These are phyloP conservation scores for Hyphopichia homilentoma DNA, from an alignment of 805 yeast genomes.

Conservation along the genomic window DNA sequence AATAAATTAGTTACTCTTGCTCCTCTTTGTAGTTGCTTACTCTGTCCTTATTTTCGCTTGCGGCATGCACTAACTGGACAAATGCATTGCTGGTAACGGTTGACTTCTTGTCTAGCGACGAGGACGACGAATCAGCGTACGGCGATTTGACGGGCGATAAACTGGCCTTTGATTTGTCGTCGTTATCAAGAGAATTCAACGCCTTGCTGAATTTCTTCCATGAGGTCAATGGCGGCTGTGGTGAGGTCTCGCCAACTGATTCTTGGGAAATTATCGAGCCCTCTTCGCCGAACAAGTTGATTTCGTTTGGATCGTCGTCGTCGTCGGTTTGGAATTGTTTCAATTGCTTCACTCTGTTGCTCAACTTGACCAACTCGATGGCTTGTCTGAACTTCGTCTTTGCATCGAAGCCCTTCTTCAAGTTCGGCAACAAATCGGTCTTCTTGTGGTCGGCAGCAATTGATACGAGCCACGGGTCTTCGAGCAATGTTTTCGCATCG, in stretches of 20 bases:
- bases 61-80: slow-evolving; percentile 69
- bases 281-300: slow-evolving; percentile 37
- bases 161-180: slow-evolving; percentile 20
- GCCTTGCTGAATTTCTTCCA: slow-evolving; percentile 28
- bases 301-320: slow-evolving; percentile 51
- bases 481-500: slow-evolving; percentile 58
- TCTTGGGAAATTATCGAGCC: slow-evolving; percentile 16
- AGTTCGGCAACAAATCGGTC: slow-evolving; percentile 74
- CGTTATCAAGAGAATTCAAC: slow-evolving; percentile 14
- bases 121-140: slow-evolving; percentile 1
- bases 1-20: neutral
- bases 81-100: slow-evolving; percentile 51
- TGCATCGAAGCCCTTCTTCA: slow-evolving; percentile 79
- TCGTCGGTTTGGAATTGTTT: slow-evolving; percentile 56
- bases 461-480: slow-evolving; percentile 66
- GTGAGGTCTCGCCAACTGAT: slow-evolving; percentile 5
- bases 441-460: slow-evolving; percentile 48
- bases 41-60: slow-evolving; percentile 55
- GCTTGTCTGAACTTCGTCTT: slow-evolving; percentile 82
- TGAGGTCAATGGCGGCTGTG: slow-evolving; percentile 12
- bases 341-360: slow-evolving; percentile 72
- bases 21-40: slow-evolving; percentile 18
- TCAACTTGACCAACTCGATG: slow-evolving; percentile 76
- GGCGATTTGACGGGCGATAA: slow-evolving; percentile 12
- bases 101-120: slow-evolving; percentile 25